Evolutionary conservation across 805 yeast genomes (phyloP), one percentile per base, ranked within the genome.

Genomic region (Nakazawaea ambrosiae): DNA sequence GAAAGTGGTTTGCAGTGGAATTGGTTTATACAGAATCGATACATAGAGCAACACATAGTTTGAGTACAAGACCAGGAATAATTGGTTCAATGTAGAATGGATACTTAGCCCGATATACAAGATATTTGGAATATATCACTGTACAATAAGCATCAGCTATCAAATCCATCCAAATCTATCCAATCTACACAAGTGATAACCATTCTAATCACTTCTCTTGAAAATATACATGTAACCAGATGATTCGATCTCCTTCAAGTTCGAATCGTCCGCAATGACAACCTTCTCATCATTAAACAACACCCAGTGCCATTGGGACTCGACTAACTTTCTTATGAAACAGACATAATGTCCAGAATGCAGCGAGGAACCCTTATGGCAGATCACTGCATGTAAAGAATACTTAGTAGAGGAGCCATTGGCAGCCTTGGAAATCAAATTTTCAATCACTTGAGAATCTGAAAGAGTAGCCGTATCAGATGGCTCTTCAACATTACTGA

Each of bases 281-380:
- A 88, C 94, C 57, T 86, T 87, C 49, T 88, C 97, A 53, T 88
- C 97, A 53, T 88, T 88, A 61, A 77, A 89, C 30, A 88, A 62
- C 2, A 81, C 80, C 95, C 95, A 87, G 37, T 65, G 61, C 10
- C 45, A 52, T 36, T 49, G 54, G 2, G 64, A 69, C 2, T 62
- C 61, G 5, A 64, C 49, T 1, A 35, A 37, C 42, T 74, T 72
- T 39, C 66, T 70, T 23, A 84, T 64, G 49, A 82, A 88, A 1
- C 80, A 84, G 28, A 89, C 96, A 56, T 88, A 88, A 55, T 88
- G 97, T 1, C 96, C 96, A 0, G 95, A 84, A 47, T 89, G 96
- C 1, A 86, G 81, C 10, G 95, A 81, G 2, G 77, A 67, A 6
- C 97, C 97, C 55, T 88, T 89, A 57, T 88, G 97, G 54, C 96